Evolutionary conservation across 805 yeast genomes (phyloP), one percentile per base, ranked within the genome.

Genomic region (Millerozyma acaciae): DNA sequence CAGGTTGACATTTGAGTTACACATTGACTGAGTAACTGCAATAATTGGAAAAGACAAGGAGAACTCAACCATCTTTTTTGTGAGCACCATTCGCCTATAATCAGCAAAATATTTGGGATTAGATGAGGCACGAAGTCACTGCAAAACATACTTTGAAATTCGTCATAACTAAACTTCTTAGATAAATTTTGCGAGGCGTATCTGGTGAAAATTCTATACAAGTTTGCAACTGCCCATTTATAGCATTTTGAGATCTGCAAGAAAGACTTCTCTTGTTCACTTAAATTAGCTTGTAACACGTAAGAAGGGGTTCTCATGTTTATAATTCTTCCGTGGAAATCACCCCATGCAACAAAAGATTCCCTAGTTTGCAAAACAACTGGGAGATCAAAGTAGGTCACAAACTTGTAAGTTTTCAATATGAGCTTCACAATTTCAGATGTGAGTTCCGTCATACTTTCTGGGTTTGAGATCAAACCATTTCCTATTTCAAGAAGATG

Each of bases 171-270:
- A 46, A 68, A 76, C 41, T 72, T 76, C 33, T 53, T 55, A 8
- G 68, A 46, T 28, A 73, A 47, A 16, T 60, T 60, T 15, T 36
- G 48, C 0, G 84, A 73, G 1, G 82, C 86, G 51, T 83, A 88
- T 46, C 90, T 71, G 33, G 71, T 72, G 48, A 84, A 84, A 3
- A 88, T 53, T 44, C 94, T 74, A 44, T 70, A 73, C 25, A 89
- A 53, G 53, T 85, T 87, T 16, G 86, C 87, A 50, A 78, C 79
- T 1, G 94, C 76, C 97, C 97, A 90, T 56, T 90, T 66, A 44
- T 62, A 58, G 37, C 66, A 60, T 40, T 93, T 62, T 74, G 89
- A 45, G 78, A 75, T 60, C 78, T 90, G 51, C 66, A 80, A 82
- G 82, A 84, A 30, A 77, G 57, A 45, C 42, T 52, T 58, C 28